Evolutionary conservation across 2,329 filamentous ascomycete species (phyloP).

Genomic region (Alternaria burnsii): DNA sequence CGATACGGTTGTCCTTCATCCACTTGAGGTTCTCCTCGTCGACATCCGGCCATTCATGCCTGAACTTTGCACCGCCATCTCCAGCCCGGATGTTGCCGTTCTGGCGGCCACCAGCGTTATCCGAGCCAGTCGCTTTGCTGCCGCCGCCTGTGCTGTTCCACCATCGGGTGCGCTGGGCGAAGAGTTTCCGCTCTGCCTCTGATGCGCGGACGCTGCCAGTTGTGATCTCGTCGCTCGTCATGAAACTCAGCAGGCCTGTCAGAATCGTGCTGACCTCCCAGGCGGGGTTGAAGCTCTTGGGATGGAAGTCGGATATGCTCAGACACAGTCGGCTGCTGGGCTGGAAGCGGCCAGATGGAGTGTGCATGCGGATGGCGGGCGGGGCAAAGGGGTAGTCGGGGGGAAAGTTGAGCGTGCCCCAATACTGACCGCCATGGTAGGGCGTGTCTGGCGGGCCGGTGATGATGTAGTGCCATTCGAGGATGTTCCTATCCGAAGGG

Average conservation of each 20-base stretch:
- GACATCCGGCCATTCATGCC: conserved; percentile 86
- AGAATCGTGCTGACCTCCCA: conserved; percentile 98
- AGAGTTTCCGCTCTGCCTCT: conserved; percentile 77
- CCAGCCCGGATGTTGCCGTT: conserved; percentile 77
- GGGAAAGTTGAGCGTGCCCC: conserved; percentile 95
- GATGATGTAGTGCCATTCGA: conserved; percentile 96
- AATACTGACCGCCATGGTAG: conserved; percentile 95
- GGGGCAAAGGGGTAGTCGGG: conserved; percentile 97
- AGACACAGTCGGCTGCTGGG: conserved; percentile 91
- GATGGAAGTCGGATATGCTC: conserved; percentile 97
- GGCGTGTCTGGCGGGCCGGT: conserved; percentile 94
- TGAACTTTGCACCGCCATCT: conserved; percentile 91
- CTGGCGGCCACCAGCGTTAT: conserved; percentile 59
- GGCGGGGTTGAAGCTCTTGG: conserved; percentile 96
- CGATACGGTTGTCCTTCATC: conserved; percentile 85
- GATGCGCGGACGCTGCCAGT: conserved; percentile 86
- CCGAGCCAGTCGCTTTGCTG: conserved; percentile 62
- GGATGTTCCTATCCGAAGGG: conserved; percentile 88
- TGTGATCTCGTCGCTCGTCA: conserved; percentile 99
- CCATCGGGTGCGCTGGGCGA: conserved; percentile 83
- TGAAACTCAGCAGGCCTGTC: conserved; percentile 92
- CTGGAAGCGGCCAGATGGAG: conserved; percentile 93
- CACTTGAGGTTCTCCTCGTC: conserved; percentile 90
- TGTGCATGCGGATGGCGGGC: conserved; percentile 98
- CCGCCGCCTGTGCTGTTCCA: conserved; percentile 97